Conservation (phyloP, 179 eudicot species). For the Beta corolliflora region DNA sequence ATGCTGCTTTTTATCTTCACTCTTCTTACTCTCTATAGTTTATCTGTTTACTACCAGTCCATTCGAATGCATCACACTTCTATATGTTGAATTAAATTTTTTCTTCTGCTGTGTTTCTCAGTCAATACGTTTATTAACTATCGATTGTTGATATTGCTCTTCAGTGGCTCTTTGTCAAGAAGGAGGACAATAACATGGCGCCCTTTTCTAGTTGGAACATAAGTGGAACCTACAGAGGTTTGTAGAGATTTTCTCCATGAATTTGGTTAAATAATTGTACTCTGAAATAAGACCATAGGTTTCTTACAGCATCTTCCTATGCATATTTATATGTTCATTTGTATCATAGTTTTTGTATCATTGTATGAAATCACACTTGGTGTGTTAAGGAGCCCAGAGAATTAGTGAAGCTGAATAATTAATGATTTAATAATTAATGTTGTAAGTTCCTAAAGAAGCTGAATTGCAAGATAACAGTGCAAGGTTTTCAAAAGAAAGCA, state of each 20-base stretch:
- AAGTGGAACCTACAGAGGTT: conserved; percentile 93
- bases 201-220: conserved; percentile 89
- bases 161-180: conserved; percentile 89
- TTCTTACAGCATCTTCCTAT: neutral
- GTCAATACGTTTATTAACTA: neutral
- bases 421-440: neutral
- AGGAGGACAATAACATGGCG: conserved; percentile 72
- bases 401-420: too few relatives aligned
- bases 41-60: neutral
- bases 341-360: neutral
- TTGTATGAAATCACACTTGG: too few relatives aligned
- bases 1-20: neutral
- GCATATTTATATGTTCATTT: neutral
- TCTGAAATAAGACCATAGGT: neutral
- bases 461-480: too few relatives aligned
- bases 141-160: conserved; percentile 35
- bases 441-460: neutral
- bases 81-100: neutral
- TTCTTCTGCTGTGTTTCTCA: neutral
- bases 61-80: neutral
- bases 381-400: too few relatives aligned
- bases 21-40: neutral
- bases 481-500: too few relatives aligned
- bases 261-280: neutral
- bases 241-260: conserved; percentile 26